Evolutionary conservation across 805 yeast genomes (phyloP).

Genomic region (Grigorovia transvaalensis): DNA sequence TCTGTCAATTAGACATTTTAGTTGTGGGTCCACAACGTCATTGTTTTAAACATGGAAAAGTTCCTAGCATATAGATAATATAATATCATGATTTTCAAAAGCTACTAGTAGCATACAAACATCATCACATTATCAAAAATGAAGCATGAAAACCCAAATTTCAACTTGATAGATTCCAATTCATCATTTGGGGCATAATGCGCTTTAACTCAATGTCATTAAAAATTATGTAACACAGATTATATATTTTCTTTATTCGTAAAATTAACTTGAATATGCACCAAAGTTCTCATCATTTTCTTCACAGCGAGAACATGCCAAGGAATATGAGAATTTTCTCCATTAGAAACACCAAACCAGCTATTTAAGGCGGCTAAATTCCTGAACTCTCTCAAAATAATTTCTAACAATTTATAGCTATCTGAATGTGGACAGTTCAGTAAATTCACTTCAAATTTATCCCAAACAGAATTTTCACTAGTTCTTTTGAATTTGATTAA

Average conservation of each 20-base stretch:
- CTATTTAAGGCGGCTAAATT: slow-evolving; percentile 36
- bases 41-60: too few species aligned
- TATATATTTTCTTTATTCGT: background rate
- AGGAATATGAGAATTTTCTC: slow-evolving; percentile 41
- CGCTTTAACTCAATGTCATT: background rate
- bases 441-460: slow-evolving; percentile 51
- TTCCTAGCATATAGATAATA: too few species aligned
- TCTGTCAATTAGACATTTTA: too few species aligned
- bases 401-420: slow-evolving; percentile 44
- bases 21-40: too few species aligned
- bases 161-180: too few species aligned
- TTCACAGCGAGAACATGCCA: slow-evolving; percentile 67
- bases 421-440: slow-evolving; percentile 66
- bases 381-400: slow-evolving; percentile 50
- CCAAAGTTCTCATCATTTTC: slow-evolving; percentile 46
- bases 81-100: too few species aligned
- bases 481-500: slow-evolving; percentile 34
- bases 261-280: slow-evolving; percentile 44
- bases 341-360: slow-evolving; percentile 31
- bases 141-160: too few species aligned
- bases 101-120: too few species aligned
- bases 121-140: too few species aligned
- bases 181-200: too few species aligned
- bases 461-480: slow-evolving; percentile 20
- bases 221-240: background rate